A percentile compares a stretch with the other conserved stretches of the same genome.
Evolutionary conservation across 805 yeast species (phyloP).

Genomic region (Ogataea ganodermae): DNA sequence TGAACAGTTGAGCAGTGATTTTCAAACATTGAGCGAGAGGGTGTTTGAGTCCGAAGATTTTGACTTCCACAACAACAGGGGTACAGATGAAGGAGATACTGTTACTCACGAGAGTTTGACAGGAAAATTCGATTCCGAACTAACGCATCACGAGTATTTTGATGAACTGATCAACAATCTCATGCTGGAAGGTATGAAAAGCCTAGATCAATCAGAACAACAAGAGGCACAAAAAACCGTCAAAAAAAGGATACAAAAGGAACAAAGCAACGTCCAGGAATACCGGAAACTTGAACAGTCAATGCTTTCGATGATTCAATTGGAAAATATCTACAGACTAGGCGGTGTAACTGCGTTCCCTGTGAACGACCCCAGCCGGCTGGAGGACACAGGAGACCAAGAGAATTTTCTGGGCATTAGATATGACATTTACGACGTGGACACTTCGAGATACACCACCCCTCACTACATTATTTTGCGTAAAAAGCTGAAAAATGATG

Average conservation of each 20-base stretch:
- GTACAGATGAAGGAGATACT: constrained; percentile 5
- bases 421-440: constrained; percentile 44
- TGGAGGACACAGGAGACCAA: constrained; percentile 2
- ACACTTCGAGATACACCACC: constrained; percentile 32
- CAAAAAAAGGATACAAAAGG: constrained; percentile 7
- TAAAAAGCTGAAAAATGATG: constrained; percentile 26
- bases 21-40: background rate
- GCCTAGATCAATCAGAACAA: constrained; percentile 15
- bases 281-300: constrained; percentile 18
- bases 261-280: constrained; percentile 6
- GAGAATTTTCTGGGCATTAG: constrained; percentile 47
- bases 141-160: constrained; percentile 33
- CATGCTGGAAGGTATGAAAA: constrained; percentile 25
- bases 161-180: constrained; percentile 30
- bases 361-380: constrained; percentile 37
- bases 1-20: constrained; percentile 3
- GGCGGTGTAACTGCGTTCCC: constrained; percentile 56
- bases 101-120: constrained; percentile 9
- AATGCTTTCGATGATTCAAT: constrained; percentile 36
- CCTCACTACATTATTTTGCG: constrained; percentile 53
- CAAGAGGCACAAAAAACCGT: constrained; percentile 7
- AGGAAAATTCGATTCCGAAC: constrained; percentile 17
- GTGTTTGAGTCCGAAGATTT: background rate
- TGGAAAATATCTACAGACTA: constrained; percentile 50
- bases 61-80: background rate